phyloP scores from a whole-genome alignment of 257 asterid species.

The Paraleonurus japonicus region DNA sequence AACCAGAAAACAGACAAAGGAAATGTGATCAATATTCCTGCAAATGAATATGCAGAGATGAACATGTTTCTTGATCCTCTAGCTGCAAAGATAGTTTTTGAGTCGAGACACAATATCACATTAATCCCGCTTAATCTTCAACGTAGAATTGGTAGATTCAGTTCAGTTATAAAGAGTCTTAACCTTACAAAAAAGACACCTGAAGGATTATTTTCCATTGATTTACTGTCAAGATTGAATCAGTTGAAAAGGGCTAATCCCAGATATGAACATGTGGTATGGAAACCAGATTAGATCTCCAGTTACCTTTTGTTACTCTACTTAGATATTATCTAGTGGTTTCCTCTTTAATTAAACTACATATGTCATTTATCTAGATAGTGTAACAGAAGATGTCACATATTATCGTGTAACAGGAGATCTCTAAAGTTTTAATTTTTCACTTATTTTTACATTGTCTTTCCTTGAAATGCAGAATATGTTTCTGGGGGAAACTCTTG shows the following conservation, averaged over 20 bases:
- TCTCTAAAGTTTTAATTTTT: too few relatives aligned
- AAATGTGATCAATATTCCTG: slow-evolving; percentile 59
- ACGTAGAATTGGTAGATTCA: slow-evolving; percentile 43
- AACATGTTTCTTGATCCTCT: slow-evolving; percentile 85
- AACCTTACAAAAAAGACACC: slow-evolving; percentile 51
- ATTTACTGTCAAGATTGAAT: slow-evolving; percentile 54
- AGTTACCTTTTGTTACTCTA: too few relatives aligned
- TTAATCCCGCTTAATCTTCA: slow-evolving; percentile 68
- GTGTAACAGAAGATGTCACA: too few relatives aligned
- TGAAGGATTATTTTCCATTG: slow-evolving; percentile 47
- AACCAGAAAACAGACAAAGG: slow-evolving; percentile 40
- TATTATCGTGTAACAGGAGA: too few relatives aligned
- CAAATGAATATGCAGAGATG: slow-evolving; percentile 63
- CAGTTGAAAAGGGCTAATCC: slow-evolving; percentile 39
- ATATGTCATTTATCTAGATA: too few relatives aligned
- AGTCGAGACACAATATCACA: slow-evolving; percentile 52
- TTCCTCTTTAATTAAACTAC: too few relatives aligned
- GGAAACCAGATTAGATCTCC: too few relatives aligned
- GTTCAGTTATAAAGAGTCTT: slow-evolving; percentile 31
- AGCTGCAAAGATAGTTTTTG: slow-evolving; percentile 64
- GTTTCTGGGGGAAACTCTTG: slow-evolving; percentile 77
- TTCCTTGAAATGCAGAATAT: slow-evolving; percentile 42
- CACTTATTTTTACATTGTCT: not conserved
- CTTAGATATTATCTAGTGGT: too few relatives aligned
- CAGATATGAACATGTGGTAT: slow-evolving; percentile 72